Base-by-base conservation (phyloP, 768 basidiomycete species). In the Agrocybe praecox region DNA sequence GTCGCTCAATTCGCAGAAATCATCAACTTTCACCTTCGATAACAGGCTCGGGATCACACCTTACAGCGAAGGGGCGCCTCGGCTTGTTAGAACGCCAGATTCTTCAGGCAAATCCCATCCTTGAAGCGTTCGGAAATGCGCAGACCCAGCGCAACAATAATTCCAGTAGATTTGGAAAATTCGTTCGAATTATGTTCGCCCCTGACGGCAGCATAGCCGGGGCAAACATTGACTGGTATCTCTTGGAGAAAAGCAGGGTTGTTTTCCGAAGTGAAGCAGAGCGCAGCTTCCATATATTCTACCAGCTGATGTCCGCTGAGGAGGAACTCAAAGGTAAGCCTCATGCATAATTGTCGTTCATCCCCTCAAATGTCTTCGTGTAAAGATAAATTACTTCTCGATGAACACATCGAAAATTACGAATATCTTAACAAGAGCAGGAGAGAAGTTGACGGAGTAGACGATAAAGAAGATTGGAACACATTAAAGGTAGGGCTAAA, bases 141-240 rank as follows among this genome's bases (percentile, higher is more conserved):
- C 97, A 98, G 71, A 98, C 97, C 0, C 92, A 97, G 73, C 80
- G 96, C 45, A 99, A 99, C 68, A 98, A 98, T 74, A 99, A 99
- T 68, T 98, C 97, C 1, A 94, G 92, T 81, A 91, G 97, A 36
- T 99, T 99, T 69, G 96, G 95, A 26, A 99, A 99, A 74, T 99
- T 99, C 69, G 92, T 99, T 46, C 82, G 94, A 45, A 98, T 99
- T 58, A 90, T 89, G 67, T 99, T 99, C 73, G 85, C 92, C 1
- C 88, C 91, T 0, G 87, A 92, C 61, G 96, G 96, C 2, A 94
- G 93, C 62, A 99, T 99, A 55, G 91, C 95, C 0, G 97, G 97
- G 0, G 97, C 97, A 22, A 98, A 95, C 68, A 94, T 98, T 57
- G 96, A 99, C 70, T 98, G 97, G 97, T 99, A 99, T 69, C 78